Evolutionary conservation across 768 basidiomycete species (phyloP), one percentile per base, ranked within the genome.

Genomic region (Calocybe cyanea): DNA sequence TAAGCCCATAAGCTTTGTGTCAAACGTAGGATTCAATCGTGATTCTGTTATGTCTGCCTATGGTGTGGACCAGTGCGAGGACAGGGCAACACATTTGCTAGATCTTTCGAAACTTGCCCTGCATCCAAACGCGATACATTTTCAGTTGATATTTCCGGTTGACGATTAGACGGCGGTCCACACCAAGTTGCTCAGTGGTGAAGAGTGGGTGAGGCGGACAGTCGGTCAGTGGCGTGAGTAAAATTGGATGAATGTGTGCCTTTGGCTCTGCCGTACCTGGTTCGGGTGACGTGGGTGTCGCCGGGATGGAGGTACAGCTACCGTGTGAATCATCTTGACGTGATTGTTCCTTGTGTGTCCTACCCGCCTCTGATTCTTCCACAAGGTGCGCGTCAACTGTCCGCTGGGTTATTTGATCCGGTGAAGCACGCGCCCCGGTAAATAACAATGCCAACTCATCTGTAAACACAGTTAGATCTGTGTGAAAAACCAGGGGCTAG

Each of bases 51-150:
- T n/a, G n/a, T n/a, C n/a, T n/a, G n/a, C n/a, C 11, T 33, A 34
- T 43, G 31, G 19, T 11, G 8, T 33, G 9, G n/a, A 11, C 25
- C 25, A 11, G 6, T 11, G 5, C 25, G 25, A 11, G 11, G 25
- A 28, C 11, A 28, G 5, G 25, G 11, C 11, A 28, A 6, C 25
- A 11, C 25, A 28, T 28, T 11, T 28, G 25, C 25, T 11, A 28
- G 11, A 72, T 31, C 61, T 85, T 88, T 48, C 72, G 70, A 58
- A 92, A 92, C 59, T 84, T 86, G 0, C 80, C 89, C 64, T 94
- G 92, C 83, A 93, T 81, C 92, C 92, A 95, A 0, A 93, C 87
- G 37, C 96, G 74, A 62, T 95, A 97, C 96, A 99, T 99, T 65
- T 95, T 95, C 41, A 96, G 67, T 66, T 93, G 87, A 48, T 90